A percentile compares a stretch with the other conserved stretches of the same genome.
Evolutionary conservation across 345 rosid genomes (phyloP).

Genomic region (Eucalyptus curtisii): DNA sequence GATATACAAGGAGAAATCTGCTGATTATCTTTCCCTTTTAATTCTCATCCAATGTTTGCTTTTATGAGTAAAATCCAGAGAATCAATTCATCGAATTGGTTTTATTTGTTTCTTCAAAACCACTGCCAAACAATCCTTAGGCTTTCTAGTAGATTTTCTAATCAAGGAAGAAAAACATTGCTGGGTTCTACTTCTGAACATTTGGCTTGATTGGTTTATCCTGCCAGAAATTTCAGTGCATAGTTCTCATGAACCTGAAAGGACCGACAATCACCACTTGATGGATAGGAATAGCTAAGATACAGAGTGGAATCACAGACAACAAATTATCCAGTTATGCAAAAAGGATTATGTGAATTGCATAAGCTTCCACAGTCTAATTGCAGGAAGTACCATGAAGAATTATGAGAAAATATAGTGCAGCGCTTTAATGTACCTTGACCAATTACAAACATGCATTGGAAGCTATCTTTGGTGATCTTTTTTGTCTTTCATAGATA

Average conservation of each 20-base stretch:
- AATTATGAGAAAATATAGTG: background rate
- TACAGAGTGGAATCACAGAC: background rate
- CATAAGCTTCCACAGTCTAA: background rate
- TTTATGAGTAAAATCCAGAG: background rate
- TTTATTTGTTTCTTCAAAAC: background rate
- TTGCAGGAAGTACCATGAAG: background rate
- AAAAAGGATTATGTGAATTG: background rate
- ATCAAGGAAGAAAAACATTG: background rate
- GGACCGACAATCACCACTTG: background rate
- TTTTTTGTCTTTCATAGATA: background rate
- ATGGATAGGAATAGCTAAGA: background rate
- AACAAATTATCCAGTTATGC: background rate
- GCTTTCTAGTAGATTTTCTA: background rate
- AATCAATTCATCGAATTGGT: background rate
- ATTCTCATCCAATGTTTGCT: background rate
- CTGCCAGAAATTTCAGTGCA: background rate
- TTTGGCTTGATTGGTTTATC: background rate
- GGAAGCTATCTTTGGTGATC: background rate
- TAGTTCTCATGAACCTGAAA: background rate
- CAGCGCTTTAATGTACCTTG: background rate
- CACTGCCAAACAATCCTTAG: background rate
- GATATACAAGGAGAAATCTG: background rate
- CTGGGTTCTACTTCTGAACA: background rate
- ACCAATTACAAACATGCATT: background rate
- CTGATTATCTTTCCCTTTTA: background rate